Percentiles rank a stretch among this genome's conserved stretches.
Conservation (phyloP, 1,284 basidiomycete species). For the Ustilago hordei region DNA sequence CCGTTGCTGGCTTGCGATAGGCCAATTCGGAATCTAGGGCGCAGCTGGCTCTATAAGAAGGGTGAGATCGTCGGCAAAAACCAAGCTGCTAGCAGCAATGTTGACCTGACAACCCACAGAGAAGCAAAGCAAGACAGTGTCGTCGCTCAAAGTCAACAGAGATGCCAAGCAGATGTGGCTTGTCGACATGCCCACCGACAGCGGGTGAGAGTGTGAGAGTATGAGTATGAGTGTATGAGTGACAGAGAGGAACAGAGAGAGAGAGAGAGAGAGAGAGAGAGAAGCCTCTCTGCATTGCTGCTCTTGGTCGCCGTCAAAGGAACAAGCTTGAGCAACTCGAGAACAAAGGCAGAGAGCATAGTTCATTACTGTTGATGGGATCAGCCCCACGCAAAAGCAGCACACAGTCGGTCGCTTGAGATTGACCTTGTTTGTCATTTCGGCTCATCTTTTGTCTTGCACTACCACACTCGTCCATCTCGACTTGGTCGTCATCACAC, state of each 20-base stretch:
- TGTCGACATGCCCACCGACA: constrained; percentile 5
- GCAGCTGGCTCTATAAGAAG: background rate
- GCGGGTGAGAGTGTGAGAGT: background rate
- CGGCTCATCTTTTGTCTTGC: background rate
- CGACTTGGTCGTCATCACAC: background rate
- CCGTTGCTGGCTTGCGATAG: no score
- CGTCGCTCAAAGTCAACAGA: constrained; percentile 15
- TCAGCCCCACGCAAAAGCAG: constrained; percentile 7
- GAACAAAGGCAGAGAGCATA: background rate
- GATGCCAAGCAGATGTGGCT: constrained; percentile 13
- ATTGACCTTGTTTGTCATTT: background rate
- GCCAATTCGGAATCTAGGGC: background rate
- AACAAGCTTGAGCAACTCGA: background rate
- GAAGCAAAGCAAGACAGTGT: background rate
- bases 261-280: background rate
- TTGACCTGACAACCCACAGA: background rate
- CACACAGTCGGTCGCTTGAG: background rate
- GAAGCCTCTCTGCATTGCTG: background rate
- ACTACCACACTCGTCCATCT: background rate
- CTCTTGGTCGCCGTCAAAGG: background rate
- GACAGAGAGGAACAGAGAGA: no score
- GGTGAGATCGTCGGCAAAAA: background rate
- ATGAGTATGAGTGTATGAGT: background rate
- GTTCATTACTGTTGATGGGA: no score
- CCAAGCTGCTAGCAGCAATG: background rate